Evolutionary conservation across 306 rosid species (phyloP), one percentile per base, ranked within the genome.

Genomic region (Rubus idaeus): DNA sequence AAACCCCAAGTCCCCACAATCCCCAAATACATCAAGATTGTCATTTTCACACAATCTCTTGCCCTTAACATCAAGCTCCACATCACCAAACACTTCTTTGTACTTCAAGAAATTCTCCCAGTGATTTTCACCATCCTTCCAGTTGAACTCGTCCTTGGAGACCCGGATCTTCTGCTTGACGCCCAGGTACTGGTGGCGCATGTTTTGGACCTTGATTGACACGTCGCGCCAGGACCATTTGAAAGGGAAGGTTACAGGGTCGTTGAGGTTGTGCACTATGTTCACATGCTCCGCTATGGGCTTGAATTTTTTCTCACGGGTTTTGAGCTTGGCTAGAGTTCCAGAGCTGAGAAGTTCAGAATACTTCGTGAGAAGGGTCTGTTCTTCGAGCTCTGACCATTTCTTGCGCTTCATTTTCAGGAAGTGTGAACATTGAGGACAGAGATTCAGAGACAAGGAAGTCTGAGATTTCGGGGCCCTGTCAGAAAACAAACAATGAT

Each of bases 221-320:
- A 94, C 97, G 30, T 94, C 98, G 20, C 98, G 94, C 98, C 98
- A 94, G 0, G 96, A 89, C 98, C 98, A 94, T 62, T 84, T 85
- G 91, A 94, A 94, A 12, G 97, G 98, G 77, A 85, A 94, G 74
- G 85, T 77, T 30, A 83, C 4, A 0, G 96, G 89, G 77, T 94
- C 91, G 8, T 70, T 83, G 14, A 84, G 88, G 79, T 94, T 89
- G 88, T 94, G 97, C 12, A 82, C 49, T 11, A 89, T 61, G 81
- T 91, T 94, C 55, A 94, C 93, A 74, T 91, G 97, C 60, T 94
- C 98, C 8, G 98, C 98, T 39, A 94, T 86, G 11, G 98, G 98
- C 79, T 89, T 90, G 90, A 91, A 94, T 82, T 94, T 94, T 87
- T 94, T 91, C 93, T 94, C 98, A 3, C 98, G 96, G 6, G 96